A percentile compares a stretch with the other conserved stretches of the same genome.
phyloP scores from a whole-genome alignment of 768 basidiomycete genomes.

The Tremella mesenterica region DNA sequence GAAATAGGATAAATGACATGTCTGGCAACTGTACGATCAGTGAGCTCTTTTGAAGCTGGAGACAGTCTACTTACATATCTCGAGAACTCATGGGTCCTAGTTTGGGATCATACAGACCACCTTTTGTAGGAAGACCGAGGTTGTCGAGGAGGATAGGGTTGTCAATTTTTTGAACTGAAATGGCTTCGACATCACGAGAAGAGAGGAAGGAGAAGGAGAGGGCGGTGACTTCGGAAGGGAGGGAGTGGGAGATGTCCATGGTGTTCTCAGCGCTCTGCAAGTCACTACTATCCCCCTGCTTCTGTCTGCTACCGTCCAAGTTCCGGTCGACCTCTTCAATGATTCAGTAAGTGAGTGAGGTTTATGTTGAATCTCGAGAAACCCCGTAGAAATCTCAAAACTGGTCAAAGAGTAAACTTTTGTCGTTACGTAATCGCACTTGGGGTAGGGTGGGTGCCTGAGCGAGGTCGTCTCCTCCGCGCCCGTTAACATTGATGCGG shows the following conservation, averaged over 20 bases:
- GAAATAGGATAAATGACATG: conserved; percentile 85
- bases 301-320: background rate
- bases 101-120: conserved; percentile 90
- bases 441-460: background rate
- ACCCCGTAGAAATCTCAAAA: no score
- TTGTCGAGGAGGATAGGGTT: conserved; percentile 91
- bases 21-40: conserved; percentile 63
- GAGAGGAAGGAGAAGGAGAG: conserved; percentile 90
- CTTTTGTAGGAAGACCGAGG: conserved; percentile 78
- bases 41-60: background rate
- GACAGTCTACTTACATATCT: conserved; percentile 64
- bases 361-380: background rate
- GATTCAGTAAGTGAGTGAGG: background rate
- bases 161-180: conserved; percentile 95
- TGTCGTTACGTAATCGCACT: conserved; percentile 1
- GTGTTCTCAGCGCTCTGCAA: background rate
- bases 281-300: no score
- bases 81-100: conserved; percentile 80
- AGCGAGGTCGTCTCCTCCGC: no score
- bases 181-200: conserved; percentile 74
- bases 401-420: conserved; percentile 1
- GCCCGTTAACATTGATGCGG: background rate
- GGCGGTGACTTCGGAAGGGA: conserved; percentile 74
- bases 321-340: background rate
- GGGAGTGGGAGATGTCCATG: conserved; percentile 81